Percentiles rank a stretch among this genome's conserved stretches.
phyloP scores from a whole-genome alignment of 2,329 filamentous ascomycete genomes.

The Westerdykella ornata region DNA sequence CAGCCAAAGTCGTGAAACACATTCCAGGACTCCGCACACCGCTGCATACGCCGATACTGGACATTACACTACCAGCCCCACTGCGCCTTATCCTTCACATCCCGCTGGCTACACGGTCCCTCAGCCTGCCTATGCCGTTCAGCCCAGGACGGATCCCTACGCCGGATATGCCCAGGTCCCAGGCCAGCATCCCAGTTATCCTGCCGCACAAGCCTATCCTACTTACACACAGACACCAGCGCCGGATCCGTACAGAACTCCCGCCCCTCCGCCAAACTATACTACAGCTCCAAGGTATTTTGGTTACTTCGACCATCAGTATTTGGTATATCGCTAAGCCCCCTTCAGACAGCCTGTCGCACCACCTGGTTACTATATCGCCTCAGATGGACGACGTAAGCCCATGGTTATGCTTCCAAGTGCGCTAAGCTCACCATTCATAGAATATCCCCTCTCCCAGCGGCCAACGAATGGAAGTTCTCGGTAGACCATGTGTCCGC shows the following conservation, averaged over 20 bases:
- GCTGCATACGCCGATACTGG: constrained; percentile 20
- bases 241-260: constrained; percentile 23
- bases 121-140: constrained; percentile 22
- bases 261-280: constrained; percentile 6
- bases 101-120: constrained; percentile 8
- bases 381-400: constrained; percentile 36
- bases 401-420: constrained; percentile 7
- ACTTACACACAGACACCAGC: constrained; percentile 25
- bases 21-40: background rate
- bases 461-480: background rate
- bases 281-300: constrained; percentile 37
- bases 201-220: constrained; percentile 16
- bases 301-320: constrained; percentile 34
- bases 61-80: constrained; percentile 29
- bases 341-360: constrained; percentile 23
- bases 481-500: background rate
- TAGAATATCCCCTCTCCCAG: background rate
- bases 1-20: background rate
- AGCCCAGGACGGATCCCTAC: constrained; percentile 31
- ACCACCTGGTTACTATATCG: constrained; percentile 33
- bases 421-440: background rate
- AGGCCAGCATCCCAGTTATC: constrained; percentile 16
- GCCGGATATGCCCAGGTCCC: constrained; percentile 21
- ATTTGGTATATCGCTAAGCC: constrained; percentile 39
- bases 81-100: constrained; percentile 19